Evolutionary conservation across 139 green algal species (phyloP).

Genomic region (Ettlia oleoabundans): DNA sequence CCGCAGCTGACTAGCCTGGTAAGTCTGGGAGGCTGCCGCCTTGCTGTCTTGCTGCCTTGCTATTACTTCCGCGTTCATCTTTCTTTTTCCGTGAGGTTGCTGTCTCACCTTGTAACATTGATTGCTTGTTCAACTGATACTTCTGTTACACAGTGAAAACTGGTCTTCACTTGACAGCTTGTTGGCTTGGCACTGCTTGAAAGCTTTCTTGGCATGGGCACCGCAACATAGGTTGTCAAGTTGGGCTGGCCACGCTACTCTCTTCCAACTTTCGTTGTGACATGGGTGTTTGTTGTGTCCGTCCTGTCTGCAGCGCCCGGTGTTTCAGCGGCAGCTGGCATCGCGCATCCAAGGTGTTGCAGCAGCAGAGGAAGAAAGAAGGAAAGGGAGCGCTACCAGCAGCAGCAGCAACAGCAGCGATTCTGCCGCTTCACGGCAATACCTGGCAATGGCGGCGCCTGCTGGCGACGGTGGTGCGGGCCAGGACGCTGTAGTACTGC

Average conservation of each 20-base stretch:
- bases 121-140: no score
- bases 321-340: neutral
- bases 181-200: no score
- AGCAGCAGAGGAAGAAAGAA: neutral
- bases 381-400: neutral
- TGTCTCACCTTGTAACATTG: neutral
- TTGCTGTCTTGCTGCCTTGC: no score
- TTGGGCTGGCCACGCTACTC: no score
- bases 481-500: constrained; percentile 13
- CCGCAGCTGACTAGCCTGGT: constrained; percentile 20
- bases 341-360: neutral
- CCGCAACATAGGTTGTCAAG: no score
- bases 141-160: no score
- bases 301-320: neutral
- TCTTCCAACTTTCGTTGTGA: neutral
- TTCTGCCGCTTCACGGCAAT: no score
- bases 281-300: neutral
- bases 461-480: neutral
- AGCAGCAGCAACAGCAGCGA: neutral
- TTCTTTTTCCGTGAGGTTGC: no score
- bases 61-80: no score
- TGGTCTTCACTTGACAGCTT: no score
- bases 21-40: no score
- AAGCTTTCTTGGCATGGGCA: no score
- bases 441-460: neutral